Evolutionary conservation across 139 green algal species (phyloP), one percentile per base, ranked within the genome.

Genomic region (Coelastrella sp.): DNA sequence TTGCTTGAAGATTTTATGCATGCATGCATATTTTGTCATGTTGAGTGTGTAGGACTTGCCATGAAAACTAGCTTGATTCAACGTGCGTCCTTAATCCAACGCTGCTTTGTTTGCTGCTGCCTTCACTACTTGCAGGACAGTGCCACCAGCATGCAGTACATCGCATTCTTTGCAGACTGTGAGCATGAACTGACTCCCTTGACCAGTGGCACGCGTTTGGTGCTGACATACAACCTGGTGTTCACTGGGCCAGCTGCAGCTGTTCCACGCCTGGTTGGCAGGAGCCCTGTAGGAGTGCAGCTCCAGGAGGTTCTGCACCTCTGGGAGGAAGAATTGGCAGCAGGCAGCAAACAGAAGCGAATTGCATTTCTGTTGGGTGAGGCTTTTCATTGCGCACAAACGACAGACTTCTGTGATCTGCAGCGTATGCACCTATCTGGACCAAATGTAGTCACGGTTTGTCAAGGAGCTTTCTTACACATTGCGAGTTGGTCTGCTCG

Each of bases 141-240:
- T 78, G 40, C 25, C 41, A 62, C 2, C 45, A 79, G 23, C 34
- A 2, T 73, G 37, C 27, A 75, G 15, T 85, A 71, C 37, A 76
- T 76, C 0, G 84, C 84, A 21, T 88, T 88, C 75, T 88, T 68
- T 62, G 53, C 66, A 9, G 84, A 88, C 40, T 88, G 84, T 68
- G 76, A 85, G 66, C 84, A 88, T 60, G 76, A 88, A 76, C 67
- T 88, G 51, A 60, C 1, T 0, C 34, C 66, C 30, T 27, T 85
- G 17, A 81, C 37, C 0, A 0, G n/a, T 2, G 84, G 84, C 25
- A 40, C 75, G 51, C 84, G 76, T 13, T 5, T 76, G 0, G 40
- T 76, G 40, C 84, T 88, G 50, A 38, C 43, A n/a, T 85, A 82
- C 76, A 88, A 88, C 66, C 84, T 85, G 2, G 67, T 85, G 27